phyloP scores from a whole-genome alignment of 2,329 filamentous ascomycete genomes.

The Microdochium trichocladiopsis region DNA sequence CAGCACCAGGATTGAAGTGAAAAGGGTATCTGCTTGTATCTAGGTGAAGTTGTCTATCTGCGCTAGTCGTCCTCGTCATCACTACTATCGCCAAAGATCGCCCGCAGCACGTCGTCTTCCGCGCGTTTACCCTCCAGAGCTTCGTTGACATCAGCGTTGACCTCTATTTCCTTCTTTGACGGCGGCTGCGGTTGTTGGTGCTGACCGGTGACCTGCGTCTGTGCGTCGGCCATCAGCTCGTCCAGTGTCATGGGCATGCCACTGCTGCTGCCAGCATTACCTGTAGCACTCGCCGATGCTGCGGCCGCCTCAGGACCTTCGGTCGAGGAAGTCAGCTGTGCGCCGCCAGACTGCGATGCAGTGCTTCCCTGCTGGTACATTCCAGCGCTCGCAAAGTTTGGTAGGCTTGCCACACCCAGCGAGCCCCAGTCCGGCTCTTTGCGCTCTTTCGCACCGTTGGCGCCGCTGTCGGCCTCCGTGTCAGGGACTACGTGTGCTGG shows the following conservation, averaged over 20 bases:
- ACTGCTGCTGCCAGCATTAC: neutral
- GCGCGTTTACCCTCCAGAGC: constrained; percentile 68
- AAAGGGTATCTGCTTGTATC: neutral
- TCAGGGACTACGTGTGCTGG: constrained; percentile 61
- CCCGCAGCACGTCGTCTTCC: constrained; percentile 75
- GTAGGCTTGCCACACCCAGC: constrained; percentile 2
- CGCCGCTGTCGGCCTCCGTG: constrained; percentile 22
- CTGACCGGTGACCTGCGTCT: constrained; percentile 3
- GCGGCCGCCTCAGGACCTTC: no score
- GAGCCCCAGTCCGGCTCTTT: constrained; percentile 1
- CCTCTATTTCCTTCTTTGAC: constrained; percentile 20
- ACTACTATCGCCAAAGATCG: constrained; percentile 88
- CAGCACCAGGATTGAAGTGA: no score
- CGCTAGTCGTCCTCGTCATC: constrained; percentile 46
- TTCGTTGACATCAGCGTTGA: constrained; percentile 72
- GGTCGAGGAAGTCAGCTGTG: no score
- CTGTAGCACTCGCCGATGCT: neutral
- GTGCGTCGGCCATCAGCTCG: constrained; percentile 19
- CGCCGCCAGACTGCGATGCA: no score
- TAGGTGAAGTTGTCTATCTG: neutral
- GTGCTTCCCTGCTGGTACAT: neutral
- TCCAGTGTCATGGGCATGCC: constrained; percentile 19
- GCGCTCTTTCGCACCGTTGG: constrained; percentile 6
- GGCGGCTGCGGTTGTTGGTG: constrained; percentile 1
- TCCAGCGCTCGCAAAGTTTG: neutral